These are phyloP conservation scores for Fusarium mundagurra DNA, from an alignment of 2,329 filamentous ascomycete genomes.

Conservation along the genomic window DNA sequence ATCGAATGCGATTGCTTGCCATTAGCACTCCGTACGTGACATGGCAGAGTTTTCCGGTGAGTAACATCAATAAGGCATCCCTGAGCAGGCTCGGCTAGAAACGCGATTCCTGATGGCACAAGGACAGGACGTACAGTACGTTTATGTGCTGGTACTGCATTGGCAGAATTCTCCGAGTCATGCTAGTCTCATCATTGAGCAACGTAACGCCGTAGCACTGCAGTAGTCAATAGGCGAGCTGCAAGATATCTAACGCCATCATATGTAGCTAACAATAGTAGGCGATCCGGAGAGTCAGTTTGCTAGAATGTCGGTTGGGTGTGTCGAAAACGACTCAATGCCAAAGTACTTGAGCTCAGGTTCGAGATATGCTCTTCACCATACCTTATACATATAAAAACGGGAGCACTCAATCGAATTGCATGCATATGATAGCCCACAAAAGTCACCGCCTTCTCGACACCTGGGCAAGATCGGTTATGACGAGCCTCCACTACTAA, in stretches of 20 bases:
- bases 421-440: not conserved
- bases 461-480: constrained; percentile 8
- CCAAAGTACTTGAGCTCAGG: not conserved
- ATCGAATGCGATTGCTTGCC: not conserved
- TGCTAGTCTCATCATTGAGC: constrained; percentile 29
- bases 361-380: not conserved
- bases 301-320: not conserved
- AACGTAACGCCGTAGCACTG: constrained; percentile 24
- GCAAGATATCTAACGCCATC: not conserved
- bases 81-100: constrained; percentile 15
- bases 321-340: not conserved
- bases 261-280: not conserved
- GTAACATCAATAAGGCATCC: not conserved
- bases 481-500: not conserved
- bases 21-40: not conserved
- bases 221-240: constrained; percentile 6
- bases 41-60: not conserved
- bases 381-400: not conserved
- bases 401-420: not conserved
- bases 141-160: constrained; percentile 9
- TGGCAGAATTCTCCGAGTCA: constrained; percentile 43
- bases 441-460: not conserved
- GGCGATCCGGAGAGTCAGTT: not conserved
- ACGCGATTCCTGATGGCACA: constrained; percentile 32
- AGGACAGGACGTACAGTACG: constrained; percentile 17